These are phyloP conservation scores for Pelagomonas calceolata DNA, from an alignment of 108 stramenopile species.

Conservation along the genomic window DNA sequence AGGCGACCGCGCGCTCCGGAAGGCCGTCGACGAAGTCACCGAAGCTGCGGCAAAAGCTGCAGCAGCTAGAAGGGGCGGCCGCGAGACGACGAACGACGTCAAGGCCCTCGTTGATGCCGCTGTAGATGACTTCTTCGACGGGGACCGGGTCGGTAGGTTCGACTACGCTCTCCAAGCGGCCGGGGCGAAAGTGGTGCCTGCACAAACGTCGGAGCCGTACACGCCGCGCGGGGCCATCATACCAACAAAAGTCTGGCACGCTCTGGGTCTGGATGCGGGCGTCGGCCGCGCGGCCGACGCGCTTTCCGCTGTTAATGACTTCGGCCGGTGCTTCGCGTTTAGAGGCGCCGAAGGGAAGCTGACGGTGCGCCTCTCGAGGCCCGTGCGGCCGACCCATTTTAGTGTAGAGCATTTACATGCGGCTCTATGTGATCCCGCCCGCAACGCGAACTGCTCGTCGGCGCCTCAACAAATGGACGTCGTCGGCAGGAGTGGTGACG, in stretches of 20 bases:
- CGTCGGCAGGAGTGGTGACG: slow-evolving; percentile 7
- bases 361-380: slow-evolving; percentile 8
- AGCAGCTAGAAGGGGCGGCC: too few relatives aligned
- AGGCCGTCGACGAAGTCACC: too few relatives aligned
- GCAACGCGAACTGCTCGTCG: slow-evolving; percentile 3
- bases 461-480: slow-evolving; percentile 13
- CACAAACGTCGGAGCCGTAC: slow-evolving; percentile 17
- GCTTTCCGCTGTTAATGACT: neutral
- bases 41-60: too few relatives aligned
- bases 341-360: slow-evolving; percentile 3
- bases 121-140: too few relatives aligned
- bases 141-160: neutral
- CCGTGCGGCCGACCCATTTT: neutral
- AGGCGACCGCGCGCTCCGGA: too few relatives aligned
- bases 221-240: neutral
- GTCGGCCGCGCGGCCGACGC: slow-evolving; percentile 17
- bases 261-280: slow-evolving; percentile 18
- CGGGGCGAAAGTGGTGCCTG: slow-evolving; percentile 10
- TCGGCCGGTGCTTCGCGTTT: neutral
- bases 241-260: slow-evolving; percentile 6
- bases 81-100: too few relatives aligned
- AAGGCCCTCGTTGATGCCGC: too few relatives aligned
- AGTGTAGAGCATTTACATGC: slow-evolving; percentile 17
- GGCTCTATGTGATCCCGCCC: slow-evolving; percentile 1
- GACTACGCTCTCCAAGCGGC: slow-evolving; percentile 20